Base-by-base conservation (phyloP, 2,329 filamentous ascomycete species). In the Cryphonectria japonica region DNA sequence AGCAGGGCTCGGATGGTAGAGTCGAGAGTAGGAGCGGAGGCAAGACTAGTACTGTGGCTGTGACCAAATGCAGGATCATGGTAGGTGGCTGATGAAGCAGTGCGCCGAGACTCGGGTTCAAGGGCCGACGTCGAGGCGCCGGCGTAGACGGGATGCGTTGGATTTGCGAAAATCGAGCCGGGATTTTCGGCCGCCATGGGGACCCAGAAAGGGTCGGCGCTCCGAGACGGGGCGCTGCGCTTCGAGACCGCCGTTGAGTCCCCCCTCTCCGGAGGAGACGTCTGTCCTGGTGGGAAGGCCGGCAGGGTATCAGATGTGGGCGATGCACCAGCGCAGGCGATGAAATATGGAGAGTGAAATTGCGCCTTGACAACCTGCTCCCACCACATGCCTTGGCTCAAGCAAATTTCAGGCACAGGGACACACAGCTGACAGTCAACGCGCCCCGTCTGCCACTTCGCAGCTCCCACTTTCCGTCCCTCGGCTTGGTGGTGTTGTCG, bases 1-100 rank as follows among this genome's bases (percentile, higher is more conserved):
- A 86, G 83, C 72, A 87, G 80, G 69, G 79, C 78, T 75, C 79
- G 80, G 75, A 85, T 84, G 75, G 81, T 78, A 72, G 82, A 80
- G 72, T 85, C 83, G 74, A 85, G 76, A 69, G 79, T 77, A 69
- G 81, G 77, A 73, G 83, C 81, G 75, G 81, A 79, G 52, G 77
- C 75, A 57, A 77, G 75, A 70, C 76, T 75, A 69, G 75, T 77
- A 60, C 59, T 68, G 34, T 69, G 71, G 66, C 68, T 71, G 50
- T 64, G 70, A 16, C 71, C 66, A 39, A 63, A 34, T 26, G 68
- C 52, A 16, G 66, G 63, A 14, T 67, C 61, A 26, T 69, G 63
- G 3, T 63, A 65, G 41, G 71, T 37, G 60, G 70, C 68, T 26
- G 68, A 70, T 41, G 66, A 63, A 46, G 43, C 67, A 34, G 71